Base-by-base conservation (phyloP, 768 basidiomycete species). In the Trametes villosa region DNA sequence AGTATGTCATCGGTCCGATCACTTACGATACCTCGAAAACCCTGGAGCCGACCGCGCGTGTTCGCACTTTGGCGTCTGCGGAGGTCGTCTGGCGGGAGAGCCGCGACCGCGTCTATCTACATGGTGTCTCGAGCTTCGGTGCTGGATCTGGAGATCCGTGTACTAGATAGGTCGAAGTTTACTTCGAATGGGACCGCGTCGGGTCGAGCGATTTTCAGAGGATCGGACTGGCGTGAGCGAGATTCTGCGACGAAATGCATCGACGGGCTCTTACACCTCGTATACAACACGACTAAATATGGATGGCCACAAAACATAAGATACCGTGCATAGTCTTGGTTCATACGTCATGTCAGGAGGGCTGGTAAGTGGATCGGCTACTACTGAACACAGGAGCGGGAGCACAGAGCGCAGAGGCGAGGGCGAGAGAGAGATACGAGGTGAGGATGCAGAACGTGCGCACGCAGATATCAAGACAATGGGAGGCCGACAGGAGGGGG, bases 281-380 rank as follows among this genome's bases (percentile, higher is more conserved):
- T 65, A 63, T 67, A 67, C 67, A 67, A 59, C 55, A 60, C 60
- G 58, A 65, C 67, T 67, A 63, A 61, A 63, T 65, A 67, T 63
- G 59, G 53, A 58, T 48, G 27, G 49, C 41, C 63, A 64, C 57
- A 61, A 29, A 61, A 48, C 63, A 62, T 67, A 67, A 62, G 51
- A 62, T 67, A 67, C 53, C 58, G 59, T 65, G 52, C 66, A 58
- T 65, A 67, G 64, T 62, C 67, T 67, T 67, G 59, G 33, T 65
- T 65, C 67, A 67, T 67, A 60, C 53, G 59, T 59, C 60, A 59
- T 63, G 62, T 58, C 48, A 53, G 42, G 46, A 27, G 47, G 61
- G 45, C 45, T 44, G 58, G 47, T 60, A 57, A 62, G 61, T 45
- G 47, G 47, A 36, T 56, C 51, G 29, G 57, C 58, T 64, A 64